Percentiles rank a stretch among this genome's conserved stretches.
Conservation (phyloP, 2,329 filamentous ascomycete genomes). For the Venturia nashicola region DNA sequence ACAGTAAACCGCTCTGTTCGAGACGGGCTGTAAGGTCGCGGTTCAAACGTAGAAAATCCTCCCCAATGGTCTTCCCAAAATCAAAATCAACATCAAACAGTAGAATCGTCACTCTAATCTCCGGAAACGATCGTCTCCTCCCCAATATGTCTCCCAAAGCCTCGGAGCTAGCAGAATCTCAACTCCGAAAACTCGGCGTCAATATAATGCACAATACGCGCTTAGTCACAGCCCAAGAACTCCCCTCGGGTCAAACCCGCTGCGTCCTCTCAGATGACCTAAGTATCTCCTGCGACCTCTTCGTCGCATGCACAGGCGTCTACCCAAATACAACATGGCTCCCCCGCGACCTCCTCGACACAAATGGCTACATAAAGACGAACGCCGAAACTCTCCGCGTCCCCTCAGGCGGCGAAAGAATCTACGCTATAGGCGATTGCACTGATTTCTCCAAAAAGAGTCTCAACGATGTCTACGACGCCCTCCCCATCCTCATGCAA, state of each 20-base stretch:
- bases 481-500: conserved; percentile 22
- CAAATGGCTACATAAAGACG: conserved; percentile 35
- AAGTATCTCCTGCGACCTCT: conserved; percentile 22
- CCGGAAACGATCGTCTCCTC: conserved; percentile 18
- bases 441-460: conserved; percentile 21
- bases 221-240: conserved; percentile 11
- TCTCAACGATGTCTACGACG: conserved; percentile 22
- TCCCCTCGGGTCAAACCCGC: conserved; percentile 11
- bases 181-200: conserved; percentile 20
- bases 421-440: conserved; percentile 26
- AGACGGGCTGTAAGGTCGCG: background rate
- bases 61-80: background rate
- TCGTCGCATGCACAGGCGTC: conserved; percentile 34
- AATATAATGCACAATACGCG: conserved; percentile 15
- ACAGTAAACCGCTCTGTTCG: background rate
- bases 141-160: conserved; percentile 17
- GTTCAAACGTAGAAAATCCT: background rate
- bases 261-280: conserved; percentile 18
- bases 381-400: conserved; percentile 34
- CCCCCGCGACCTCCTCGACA: conserved; percentile 32
- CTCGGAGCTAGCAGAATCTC: conserved; percentile 19
- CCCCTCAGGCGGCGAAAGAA: conserved; percentile 16
- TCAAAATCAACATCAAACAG: background rate
- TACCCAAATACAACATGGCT: conserved; percentile 41
- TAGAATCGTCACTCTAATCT: conserved; percentile 22